These are phyloP conservation scores for Cercospora sesami DNA, from an alignment of 2,329 filamentous ascomycete species.

Conservation along the genomic window DNA sequence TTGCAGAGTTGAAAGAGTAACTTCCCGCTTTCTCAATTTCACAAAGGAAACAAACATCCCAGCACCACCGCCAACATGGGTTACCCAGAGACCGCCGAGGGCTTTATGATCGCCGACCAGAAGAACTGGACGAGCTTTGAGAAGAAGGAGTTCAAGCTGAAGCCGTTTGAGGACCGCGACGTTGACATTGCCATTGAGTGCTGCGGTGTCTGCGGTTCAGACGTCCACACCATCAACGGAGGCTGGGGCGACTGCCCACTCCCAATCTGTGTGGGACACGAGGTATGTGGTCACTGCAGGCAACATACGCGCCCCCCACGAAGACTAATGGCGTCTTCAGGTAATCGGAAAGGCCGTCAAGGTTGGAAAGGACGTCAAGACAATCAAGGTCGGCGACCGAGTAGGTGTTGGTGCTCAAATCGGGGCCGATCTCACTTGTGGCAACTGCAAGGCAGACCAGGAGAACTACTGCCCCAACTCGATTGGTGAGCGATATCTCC, in stretches of 20 bases:
- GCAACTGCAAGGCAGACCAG: conserved; percentile 54
- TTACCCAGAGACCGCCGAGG: conserved; percentile 54
- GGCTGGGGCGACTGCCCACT: conserved; percentile 66
- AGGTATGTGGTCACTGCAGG: conserved; percentile 38
- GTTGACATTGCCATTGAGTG: conserved; percentile 84
- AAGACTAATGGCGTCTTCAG: conserved; percentile 48
- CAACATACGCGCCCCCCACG: not conserved
- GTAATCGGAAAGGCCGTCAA: conserved; percentile 52
- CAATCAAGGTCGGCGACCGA: conserved; percentile 47
- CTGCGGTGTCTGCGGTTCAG: conserved; percentile 59
- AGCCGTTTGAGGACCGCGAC: conserved; percentile 83
- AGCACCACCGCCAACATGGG: conserved; percentile 42
- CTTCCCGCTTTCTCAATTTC: not conserved
- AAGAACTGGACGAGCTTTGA: conserved; percentile 65
- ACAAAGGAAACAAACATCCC: not conserved
- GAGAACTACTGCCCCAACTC: conserved; percentile 56
- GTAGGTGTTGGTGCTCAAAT: conserved; percentile 55
- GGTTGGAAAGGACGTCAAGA: conserved; percentile 53
- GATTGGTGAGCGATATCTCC: conserved; percentile 41
- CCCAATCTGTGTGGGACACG: conserved; percentile 67
- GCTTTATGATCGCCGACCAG: conserved; percentile 51
- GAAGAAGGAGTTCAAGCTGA: conserved; percentile 67
- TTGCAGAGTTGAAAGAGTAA: not conserved
- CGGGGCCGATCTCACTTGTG: conserved; percentile 51
- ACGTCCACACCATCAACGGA: conserved; percentile 38